A percentile compares a stretch with the other conserved stretches of the same genome.
phyloP scores from a whole-genome alignment of 2,329 filamentous ascomycete genomes.

The Arthrobotrys iridis region DNA sequence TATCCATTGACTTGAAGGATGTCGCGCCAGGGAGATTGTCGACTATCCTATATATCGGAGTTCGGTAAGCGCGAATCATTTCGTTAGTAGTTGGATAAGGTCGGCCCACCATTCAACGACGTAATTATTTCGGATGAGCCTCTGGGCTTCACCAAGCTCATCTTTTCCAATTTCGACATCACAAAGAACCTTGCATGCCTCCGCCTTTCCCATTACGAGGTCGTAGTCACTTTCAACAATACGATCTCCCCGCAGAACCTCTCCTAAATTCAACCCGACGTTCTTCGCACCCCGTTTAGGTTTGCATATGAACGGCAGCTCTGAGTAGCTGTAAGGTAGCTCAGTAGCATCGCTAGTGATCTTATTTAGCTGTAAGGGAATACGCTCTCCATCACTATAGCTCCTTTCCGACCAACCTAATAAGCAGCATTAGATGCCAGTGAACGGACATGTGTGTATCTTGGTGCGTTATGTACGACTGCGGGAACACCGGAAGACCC shows the following conservation, averaged over 20 bases:
- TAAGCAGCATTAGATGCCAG: conserved; percentile 52
- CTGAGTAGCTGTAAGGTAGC: conserved; percentile 90
- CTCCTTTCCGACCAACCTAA: conserved; percentile 83
- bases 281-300: conserved; percentile 74
- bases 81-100: background rate
- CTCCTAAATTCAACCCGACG: conserved; percentile 83
- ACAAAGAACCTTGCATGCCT: conserved; percentile 77
- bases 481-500: background rate
- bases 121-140: conserved; percentile 80
- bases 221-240: conserved; percentile 87
- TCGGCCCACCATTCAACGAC: conserved; percentile 78
- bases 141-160: conserved; percentile 73
- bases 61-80: conserved; percentile 8
- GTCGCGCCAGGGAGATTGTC: conserved; percentile 90
- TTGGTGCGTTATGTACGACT: background rate
- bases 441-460: conserved; percentile 8
- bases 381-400: conserved; percentile 78
- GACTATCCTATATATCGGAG: conserved; percentile 69
- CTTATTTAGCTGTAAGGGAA: conserved; percentile 90
- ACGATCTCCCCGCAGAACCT: conserved; percentile 85
- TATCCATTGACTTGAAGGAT: conserved; percentile 86
- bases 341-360: conserved; percentile 89
- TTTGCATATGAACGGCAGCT: conserved; percentile 86
- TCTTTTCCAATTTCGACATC: conserved; percentile 72
- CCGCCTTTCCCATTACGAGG: conserved; percentile 78